A percentile compares a stretch with the other conserved stretches of the same genome.
Evolutionary conservation across 257 asterid species (phyloP).

Genomic region (Solanum chiquidenum): DNA sequence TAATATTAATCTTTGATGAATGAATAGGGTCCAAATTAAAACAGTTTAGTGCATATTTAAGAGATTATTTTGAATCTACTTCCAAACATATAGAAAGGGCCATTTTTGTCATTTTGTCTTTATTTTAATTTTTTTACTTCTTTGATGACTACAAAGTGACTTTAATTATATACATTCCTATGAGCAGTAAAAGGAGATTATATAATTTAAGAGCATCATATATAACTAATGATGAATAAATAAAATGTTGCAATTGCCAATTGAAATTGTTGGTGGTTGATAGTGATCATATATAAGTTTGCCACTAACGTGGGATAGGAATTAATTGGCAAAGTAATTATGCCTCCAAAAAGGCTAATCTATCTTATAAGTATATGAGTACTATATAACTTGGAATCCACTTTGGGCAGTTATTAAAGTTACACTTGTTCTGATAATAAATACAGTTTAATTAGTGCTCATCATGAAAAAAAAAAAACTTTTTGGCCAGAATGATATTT

Average conservation of each 20-base stretch:
- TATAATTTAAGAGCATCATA: not conserved
- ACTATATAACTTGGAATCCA: not conserved
- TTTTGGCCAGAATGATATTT: too few relatives aligned
- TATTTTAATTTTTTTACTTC: not conserved
- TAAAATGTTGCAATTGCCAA: not conserved
- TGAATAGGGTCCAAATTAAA: not conserved
- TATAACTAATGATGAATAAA: not conserved
- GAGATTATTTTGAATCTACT: not conserved
- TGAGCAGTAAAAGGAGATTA: not conserved
- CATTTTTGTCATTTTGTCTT: not conserved
- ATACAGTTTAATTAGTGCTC: not conserved
- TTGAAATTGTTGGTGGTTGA: not conserved
- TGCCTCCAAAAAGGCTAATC: conserved; percentile 7
- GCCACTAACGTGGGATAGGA: not conserved
- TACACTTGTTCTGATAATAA: not conserved
- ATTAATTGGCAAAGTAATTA: conserved; percentile 4
- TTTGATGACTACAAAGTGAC: not conserved
- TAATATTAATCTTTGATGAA: not conserved
- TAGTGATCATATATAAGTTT: not conserved
- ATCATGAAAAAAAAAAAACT: not conserved
- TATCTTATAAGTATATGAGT: not conserved
- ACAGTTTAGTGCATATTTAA: not conserved
- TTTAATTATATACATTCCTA: not conserved
- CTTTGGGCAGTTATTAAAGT: not conserved
- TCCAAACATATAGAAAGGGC: not conserved